These are phyloP conservation scores for Fennellomyces sp. DNA, from an alignment of 371 early-diverging fungal genomes.

Conservation along the genomic window DNA sequence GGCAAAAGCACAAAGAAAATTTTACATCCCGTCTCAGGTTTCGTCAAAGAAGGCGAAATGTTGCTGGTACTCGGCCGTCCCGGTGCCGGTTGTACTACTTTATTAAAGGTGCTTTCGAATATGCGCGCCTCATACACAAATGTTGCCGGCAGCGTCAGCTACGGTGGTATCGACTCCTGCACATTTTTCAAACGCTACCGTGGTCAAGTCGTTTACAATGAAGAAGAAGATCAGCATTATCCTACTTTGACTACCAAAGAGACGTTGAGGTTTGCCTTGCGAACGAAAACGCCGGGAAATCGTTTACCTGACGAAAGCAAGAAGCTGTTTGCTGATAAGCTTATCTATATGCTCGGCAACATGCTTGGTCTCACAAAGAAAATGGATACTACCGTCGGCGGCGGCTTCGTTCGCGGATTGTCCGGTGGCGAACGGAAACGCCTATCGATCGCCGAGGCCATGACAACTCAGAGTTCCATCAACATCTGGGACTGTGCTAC, in stretches of 20 bases:
- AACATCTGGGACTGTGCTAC: slow-evolving; percentile 89
- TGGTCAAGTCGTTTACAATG: slow-evolving; percentile 68
- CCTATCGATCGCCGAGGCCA: slow-evolving; percentile 84
- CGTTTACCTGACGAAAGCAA: slow-evolving; percentile 47
- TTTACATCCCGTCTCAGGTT: slow-evolving; percentile 60
- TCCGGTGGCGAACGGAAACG: slow-evolving; percentile 92
- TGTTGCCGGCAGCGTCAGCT: slow-evolving; percentile 57
- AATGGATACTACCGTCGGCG: slow-evolving; percentile 82
- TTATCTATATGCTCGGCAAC: slow-evolving; percentile 59
- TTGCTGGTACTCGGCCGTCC: slow-evolving; percentile 73
- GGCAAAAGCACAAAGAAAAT: slow-evolving; percentile 28
- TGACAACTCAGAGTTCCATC: slow-evolving; percentile 73
- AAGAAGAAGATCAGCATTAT: slow-evolving; percentile 75
- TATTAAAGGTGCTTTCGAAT: slow-evolving; percentile 68
- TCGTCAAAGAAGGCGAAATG: slow-evolving; percentile 71
- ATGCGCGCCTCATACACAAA: slow-evolving; percentile 58
- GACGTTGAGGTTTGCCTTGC: slow-evolving; percentile 67
- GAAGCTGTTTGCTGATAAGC: slow-evolving; percentile 45
- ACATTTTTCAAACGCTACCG: slow-evolving; percentile 55
- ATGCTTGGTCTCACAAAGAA: slow-evolving; percentile 77
- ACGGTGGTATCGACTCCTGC: slow-evolving; percentile 60
- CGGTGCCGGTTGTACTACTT: slow-evolving; percentile 71
- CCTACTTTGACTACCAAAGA: slow-evolving; percentile 69
- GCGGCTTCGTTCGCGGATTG: slow-evolving; percentile 80
- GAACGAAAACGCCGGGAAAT: slow-evolving; percentile 66